Conservation (phyloP, 2,329 filamentous ascomycete species). For the Aspergillus pseudonomiae region DNA sequence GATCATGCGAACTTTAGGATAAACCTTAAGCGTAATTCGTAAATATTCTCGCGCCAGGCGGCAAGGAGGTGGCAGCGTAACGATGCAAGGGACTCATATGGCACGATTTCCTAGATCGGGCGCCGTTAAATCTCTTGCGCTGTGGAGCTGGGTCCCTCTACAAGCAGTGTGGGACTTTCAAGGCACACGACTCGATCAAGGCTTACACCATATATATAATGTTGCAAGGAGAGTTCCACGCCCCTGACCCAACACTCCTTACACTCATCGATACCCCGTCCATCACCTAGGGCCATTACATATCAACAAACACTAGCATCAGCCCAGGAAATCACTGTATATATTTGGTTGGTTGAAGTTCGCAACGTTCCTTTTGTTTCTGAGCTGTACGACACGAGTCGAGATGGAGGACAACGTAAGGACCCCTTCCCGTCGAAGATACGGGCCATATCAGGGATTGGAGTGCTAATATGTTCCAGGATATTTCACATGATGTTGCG, state of each 20-base stretch:
- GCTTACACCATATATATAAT: neutral
- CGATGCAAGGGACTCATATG: neutral
- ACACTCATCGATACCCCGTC: neutral
- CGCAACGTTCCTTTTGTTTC: neutral
- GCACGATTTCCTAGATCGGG: neutral
- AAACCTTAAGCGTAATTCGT: neutral
- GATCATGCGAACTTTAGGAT: neutral
- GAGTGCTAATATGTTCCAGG: conserved; percentile 1
- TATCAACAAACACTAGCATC: neutral
- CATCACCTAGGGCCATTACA: neutral
- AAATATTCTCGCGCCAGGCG: neutral
- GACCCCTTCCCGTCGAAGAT: neutral
- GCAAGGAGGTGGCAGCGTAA: neutral
- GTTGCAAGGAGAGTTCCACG: neutral
- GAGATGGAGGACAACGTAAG: neutral
- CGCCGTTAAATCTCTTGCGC: too few relatives aligned
- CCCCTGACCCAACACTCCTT: too few relatives aligned
- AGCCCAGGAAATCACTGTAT: neutral
- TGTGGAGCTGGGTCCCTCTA: neutral
- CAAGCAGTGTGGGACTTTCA: neutral
- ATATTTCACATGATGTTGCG: conserved; percentile 28
- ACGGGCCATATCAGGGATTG: neutral
- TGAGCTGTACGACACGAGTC: neutral
- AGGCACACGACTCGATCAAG: neutral
- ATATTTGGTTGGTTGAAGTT: neutral